Conservation (phyloP, 2,329 filamentous ascomycete species). For the Beauveria caledonica region DNA sequence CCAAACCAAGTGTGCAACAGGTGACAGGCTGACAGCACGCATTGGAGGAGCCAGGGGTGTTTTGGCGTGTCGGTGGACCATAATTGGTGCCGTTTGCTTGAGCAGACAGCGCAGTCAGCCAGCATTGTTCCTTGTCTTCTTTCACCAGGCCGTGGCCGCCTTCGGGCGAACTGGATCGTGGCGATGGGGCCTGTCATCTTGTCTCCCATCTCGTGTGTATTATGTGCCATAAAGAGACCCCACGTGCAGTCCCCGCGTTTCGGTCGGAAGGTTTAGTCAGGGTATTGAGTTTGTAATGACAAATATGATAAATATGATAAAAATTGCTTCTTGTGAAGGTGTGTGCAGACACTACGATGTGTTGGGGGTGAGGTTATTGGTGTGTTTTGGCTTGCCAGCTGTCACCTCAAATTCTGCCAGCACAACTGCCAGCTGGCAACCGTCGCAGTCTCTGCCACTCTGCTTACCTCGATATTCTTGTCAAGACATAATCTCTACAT, state of each 20-base stretch:
- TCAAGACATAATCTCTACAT: neutral
- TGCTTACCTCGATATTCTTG: neutral
- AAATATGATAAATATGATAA: neutral
- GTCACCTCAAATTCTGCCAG: neutral
- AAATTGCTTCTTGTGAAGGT: neutral
- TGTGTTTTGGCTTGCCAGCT: neutral
- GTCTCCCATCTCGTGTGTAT: neutral
- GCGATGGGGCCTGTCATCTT: neutral
- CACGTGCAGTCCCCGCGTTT: neutral
- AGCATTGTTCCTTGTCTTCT: too few species aligned
- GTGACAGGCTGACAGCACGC: neutral
- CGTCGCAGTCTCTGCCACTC: neutral
- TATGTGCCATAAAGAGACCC: neutral
- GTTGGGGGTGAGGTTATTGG: neutral
- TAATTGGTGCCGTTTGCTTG: neutral
- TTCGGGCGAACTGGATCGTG: neutral
- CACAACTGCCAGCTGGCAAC: neutral
- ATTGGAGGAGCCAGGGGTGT: neutral
- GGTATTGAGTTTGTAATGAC: neutral
- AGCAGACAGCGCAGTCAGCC: too few species aligned
- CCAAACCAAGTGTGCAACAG: constrained; percentile 5
- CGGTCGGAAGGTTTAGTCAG: neutral
- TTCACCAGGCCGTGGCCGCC: too few species aligned
- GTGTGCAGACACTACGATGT: neutral
- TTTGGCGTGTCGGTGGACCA: neutral